Percentiles rank a stretch among this genome's conserved stretches.
Evolutionary conservation across 1,139 yeast species (phyloP).

Genomic region (Blastobotrys capitulatus): DNA sequence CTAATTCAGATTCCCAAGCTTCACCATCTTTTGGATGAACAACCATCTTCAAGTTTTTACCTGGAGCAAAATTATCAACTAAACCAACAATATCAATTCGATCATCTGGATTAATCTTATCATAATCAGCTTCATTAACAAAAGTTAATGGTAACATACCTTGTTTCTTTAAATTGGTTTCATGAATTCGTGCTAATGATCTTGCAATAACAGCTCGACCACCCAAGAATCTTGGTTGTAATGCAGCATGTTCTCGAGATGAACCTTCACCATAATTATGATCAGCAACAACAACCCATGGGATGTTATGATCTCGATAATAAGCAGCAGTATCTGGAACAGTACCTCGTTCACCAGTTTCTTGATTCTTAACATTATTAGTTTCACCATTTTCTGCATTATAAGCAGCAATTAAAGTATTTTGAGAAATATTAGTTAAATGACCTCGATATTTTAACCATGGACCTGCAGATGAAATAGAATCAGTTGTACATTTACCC

Average conservation of each 20-base stretch:
- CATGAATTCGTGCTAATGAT: slow-evolving; percentile 97
- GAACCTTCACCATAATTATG: slow-evolving; percentile 99
- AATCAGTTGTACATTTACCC: slow-evolving; percentile 99
- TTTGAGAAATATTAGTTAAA: slow-evolving; percentile 96
- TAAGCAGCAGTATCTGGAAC: slow-evolving; percentile 95
- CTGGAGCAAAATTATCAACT: slow-evolving; percentile 75
- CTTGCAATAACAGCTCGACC: slow-evolving; percentile 95
- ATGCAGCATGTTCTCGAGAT: slow-evolving; percentile 99
- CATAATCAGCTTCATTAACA: slow-evolving; percentile 82
- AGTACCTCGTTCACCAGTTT: slow-evolving; percentile 89
- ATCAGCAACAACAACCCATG: slow-evolving; percentile 98
- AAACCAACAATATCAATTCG: slow-evolving; percentile 84
- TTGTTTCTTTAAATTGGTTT: slow-evolving; percentile 93
- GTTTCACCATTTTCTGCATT: slow-evolving; percentile 96
- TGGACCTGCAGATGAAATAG: slow-evolving; percentile 99
- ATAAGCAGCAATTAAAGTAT: slow-evolving; percentile 99
- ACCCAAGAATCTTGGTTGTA: slow-evolving; percentile 99
- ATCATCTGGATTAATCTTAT: slow-evolving; percentile 88
- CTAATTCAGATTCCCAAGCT: slow-evolving; percentile 81
- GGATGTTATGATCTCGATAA: slow-evolving; percentile 88
- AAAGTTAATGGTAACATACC: slow-evolving; percentile 97
- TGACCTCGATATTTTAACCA: slow-evolving; percentile 99
- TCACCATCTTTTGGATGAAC: slow-evolving; percentile 84
- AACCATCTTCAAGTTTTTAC: slow-evolving; percentile 79
- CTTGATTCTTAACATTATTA: slow-evolving; percentile 81